phyloP scores from a whole-genome alignment of 2,329 filamentous ascomycete genomes.

The Cladosporium austrohemisphaericum region DNA sequence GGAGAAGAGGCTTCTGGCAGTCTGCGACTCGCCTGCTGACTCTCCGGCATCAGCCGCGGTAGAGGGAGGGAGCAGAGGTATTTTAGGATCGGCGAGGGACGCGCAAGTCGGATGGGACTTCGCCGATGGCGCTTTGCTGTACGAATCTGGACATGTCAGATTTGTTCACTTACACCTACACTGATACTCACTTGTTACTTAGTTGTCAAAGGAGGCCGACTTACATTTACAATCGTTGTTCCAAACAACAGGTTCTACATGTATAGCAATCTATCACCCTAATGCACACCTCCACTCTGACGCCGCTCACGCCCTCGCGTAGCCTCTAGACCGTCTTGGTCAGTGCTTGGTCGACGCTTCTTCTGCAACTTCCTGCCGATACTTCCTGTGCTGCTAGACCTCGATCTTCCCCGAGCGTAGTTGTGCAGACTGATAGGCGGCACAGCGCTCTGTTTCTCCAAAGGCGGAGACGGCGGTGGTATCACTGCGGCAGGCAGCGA shows the following conservation, averaged over 20 bases:
- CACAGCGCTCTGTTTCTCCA: conserved; percentile 19
- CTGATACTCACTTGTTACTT: no score
- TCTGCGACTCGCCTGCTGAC: no score
- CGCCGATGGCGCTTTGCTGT: no score
- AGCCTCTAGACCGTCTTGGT: background rate
- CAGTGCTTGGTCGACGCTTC: conserved; percentile 18
- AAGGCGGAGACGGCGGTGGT: conserved; percentile 15
- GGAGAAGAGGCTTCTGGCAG: background rate
- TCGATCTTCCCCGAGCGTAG: conserved; percentile 2
- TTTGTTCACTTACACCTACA: no score
- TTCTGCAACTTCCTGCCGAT: conserved; percentile 30
- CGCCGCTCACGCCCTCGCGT: background rate
- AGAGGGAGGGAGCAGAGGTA: no score
- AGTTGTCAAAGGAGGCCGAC: background rate
- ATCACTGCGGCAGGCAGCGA: conserved; percentile 24
- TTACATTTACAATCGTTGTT: no score
- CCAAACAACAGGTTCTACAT: no score
- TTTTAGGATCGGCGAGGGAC: no score
- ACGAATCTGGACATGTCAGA: no score
- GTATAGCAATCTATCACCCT: background rate
- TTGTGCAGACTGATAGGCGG: conserved; percentile 32
- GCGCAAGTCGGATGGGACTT: no score
- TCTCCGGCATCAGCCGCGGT: no score
- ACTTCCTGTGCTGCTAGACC: conserved; percentile 6
- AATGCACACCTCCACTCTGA: background rate